Evolutionary conservation across 1,284 basidiomycete species (phyloP).

Genomic region (Marasmius oreades): DNA sequence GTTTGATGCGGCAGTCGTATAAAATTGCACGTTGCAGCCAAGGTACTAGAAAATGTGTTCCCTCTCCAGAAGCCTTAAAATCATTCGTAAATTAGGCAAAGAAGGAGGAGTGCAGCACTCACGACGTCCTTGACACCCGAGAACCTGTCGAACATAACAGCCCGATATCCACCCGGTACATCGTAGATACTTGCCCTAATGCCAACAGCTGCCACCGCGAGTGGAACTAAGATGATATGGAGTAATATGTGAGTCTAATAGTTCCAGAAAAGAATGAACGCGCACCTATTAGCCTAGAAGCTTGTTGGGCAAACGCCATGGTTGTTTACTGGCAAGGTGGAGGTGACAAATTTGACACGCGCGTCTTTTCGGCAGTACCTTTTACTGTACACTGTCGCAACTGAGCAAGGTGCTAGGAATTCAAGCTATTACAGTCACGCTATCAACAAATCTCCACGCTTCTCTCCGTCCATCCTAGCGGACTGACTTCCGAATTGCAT

Average conservation of each 20-base stretch:
- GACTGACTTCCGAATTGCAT: conserved; percentile 98
- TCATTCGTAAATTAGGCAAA: neutral
- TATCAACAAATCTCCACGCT: conserved; percentile 43
- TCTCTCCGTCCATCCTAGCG: conserved; percentile 79
- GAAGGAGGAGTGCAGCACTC: conserved; percentile 17
- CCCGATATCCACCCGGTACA: conserved; percentile 90
- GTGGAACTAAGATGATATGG: conserved; percentile 54
- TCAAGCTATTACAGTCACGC: neutral
- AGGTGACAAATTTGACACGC: neutral
- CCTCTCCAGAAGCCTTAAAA: conserved; percentile 78
- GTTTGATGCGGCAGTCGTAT: conserved; percentile 98
- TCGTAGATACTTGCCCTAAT: conserved; percentile 86
- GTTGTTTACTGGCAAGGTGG: neutral
- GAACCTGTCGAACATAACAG: conserved; percentile 99
- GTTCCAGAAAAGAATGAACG: neutral
- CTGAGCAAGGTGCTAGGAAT: neutral
- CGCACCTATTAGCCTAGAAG: conserved; percentile 11
- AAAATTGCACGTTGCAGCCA: conserved; percentile 96
- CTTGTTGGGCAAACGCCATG: conserved; percentile 16
- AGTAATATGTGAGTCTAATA: neutral
- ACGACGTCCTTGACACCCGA: conserved; percentile 85
- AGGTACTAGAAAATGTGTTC: conserved; percentile 96
- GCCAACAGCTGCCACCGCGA: conserved; percentile 63
- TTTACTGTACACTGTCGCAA: neutral
- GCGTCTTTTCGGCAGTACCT: conserved; percentile 6